Percentiles rank a stretch among this genome's conserved stretches.
phyloP scores from a whole-genome alignment of 1,284 basidiomycete genomes.

The Apiotrichum gracile region DNA sequence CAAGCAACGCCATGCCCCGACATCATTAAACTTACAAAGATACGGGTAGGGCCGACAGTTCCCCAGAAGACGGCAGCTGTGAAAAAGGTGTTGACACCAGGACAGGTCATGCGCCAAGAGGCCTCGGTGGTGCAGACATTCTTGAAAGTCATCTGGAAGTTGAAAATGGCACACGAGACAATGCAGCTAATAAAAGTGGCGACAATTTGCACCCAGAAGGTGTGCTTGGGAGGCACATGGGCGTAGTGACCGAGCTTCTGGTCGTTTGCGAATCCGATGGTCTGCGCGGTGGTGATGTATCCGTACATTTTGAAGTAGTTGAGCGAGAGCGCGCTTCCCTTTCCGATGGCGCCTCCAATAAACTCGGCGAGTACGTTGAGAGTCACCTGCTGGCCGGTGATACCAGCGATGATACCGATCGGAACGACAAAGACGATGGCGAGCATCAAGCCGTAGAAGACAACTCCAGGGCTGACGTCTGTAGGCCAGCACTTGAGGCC shows the following conservation, averaged over 20 bases:
- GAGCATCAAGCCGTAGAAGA: conserved; percentile 13
- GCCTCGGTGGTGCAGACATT: conserved; percentile 7
- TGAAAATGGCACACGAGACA: conserved; percentile 20
- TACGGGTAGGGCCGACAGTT: conserved; percentile 65
- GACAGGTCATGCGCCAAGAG: conserved; percentile 9
- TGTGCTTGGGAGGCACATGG: conserved; percentile 30
- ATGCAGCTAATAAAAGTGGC: conserved; percentile 55
- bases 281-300: conserved; percentile 52
- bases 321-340: conserved; percentile 57
- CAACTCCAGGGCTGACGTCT: conserved; percentile 6
- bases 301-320: conserved; percentile 57
- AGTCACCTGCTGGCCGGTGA: conserved; percentile 50
- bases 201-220: conserved; percentile 66
- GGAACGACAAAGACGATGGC: conserved; percentile 20
- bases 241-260: conserved; percentile 49
- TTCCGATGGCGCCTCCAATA: conserved; percentile 54
- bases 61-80: conserved; percentile 63
- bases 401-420: conserved; percentile 54
- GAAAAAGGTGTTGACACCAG: conserved; percentile 5
- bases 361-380: conserved; percentile 55
- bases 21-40: conserved; percentile 50
- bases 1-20: no score
- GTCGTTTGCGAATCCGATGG: conserved; percentile 50
- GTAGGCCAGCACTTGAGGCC: conserved; percentile 9
- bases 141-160: conserved; percentile 23